Conservation (phyloP, 2,329 filamentous ascomycete species). For the Fusarium sp. region DNA sequence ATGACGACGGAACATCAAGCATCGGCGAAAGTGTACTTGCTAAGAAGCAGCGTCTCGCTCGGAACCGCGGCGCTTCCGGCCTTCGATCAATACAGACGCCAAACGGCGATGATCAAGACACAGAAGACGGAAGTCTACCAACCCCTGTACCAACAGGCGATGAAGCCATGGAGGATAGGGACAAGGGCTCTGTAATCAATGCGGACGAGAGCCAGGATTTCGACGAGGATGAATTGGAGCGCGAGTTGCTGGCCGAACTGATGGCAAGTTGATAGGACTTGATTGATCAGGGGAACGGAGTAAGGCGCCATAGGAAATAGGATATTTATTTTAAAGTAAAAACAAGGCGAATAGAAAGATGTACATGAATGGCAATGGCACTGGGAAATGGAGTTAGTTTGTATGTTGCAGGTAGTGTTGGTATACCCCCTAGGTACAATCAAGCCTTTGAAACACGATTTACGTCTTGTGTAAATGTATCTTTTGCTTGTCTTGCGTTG, state of each 20-base stretch:
- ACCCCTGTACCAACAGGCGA: constrained; percentile 56
- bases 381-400: constrained; percentile 9
- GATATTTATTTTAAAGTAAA: constrained; percentile 12
- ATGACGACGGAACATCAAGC: constrained; percentile 49
- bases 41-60: constrained; percentile 65
- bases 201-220: constrained; percentile 55
- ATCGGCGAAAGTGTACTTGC: constrained; percentile 57
- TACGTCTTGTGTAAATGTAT: neutral
- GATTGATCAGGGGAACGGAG: constrained; percentile 11
- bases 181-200: constrained; percentile 45
- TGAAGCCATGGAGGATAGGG: constrained; percentile 51
- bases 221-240: constrained; percentile 70
- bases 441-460: accelerated
- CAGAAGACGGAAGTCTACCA: constrained; percentile 55
- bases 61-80: constrained; percentile 59
- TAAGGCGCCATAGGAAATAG: constrained; percentile 5
- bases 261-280: constrained; percentile 55
- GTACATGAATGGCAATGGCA: constrained; percentile 15
- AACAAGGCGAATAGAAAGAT: constrained; percentile 21
- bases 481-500: too few relatives aligned
- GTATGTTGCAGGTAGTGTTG: constrained; percentile 16
- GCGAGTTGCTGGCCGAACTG: constrained; percentile 72
- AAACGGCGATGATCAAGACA: constrained; percentile 52
- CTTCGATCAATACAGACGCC: constrained; percentile 61
- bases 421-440: constrained; percentile 30